These are phyloP conservation scores for Clonostachys rhizophaga DNA, from an alignment of 2,329 filamentous ascomycete species.

Conservation along the genomic window DNA sequence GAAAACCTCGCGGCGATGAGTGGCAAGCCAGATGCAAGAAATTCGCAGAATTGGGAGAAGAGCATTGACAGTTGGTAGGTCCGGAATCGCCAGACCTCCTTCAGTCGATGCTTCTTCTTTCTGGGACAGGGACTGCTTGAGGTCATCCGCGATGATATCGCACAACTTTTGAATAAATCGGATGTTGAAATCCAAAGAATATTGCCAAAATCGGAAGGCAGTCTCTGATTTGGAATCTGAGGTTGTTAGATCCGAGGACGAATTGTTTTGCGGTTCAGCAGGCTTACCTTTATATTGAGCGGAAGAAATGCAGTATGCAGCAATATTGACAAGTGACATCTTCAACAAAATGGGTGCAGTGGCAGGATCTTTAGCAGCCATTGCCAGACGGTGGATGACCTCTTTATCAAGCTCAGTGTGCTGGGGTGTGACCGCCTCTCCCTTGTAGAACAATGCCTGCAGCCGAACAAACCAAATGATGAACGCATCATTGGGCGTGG, in stretches of 20 bases:
- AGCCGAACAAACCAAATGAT: constrained; percentile 80
- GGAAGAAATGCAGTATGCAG: constrained; percentile 69
- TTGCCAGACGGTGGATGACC: constrained; percentile 72
- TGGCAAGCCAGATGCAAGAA: constrained; percentile 48
- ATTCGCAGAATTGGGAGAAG: constrained; percentile 46
- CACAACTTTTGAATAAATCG: constrained; percentile 71
- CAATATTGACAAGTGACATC: constrained; percentile 80
- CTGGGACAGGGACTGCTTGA: constrained; percentile 31
- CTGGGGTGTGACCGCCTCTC: constrained; percentile 61
- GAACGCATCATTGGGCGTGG: constrained; percentile 57
- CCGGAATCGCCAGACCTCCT: not conserved
- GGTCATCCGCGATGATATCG: constrained; percentile 63
- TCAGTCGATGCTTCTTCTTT: constrained; percentile 4
- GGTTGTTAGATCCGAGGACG: constrained; percentile 5
- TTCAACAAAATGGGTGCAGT: constrained; percentile 66
- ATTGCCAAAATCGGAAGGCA: constrained; percentile 49
- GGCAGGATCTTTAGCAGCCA: constrained; percentile 65
- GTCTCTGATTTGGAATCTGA: constrained; percentile 40
- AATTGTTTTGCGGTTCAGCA: not conserved
- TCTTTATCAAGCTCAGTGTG: constrained; percentile 82
- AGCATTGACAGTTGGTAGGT: constrained; percentile 25
- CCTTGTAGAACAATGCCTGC: constrained; percentile 80
- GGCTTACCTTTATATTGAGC: constrained; percentile 20
- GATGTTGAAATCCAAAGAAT: constrained; percentile 72
- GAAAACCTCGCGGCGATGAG: constrained; percentile 38